Evolutionary conservation across 371 early-diverging fungal species (phyloP).

Genomic region (Synchytrium microbalum): DNA sequence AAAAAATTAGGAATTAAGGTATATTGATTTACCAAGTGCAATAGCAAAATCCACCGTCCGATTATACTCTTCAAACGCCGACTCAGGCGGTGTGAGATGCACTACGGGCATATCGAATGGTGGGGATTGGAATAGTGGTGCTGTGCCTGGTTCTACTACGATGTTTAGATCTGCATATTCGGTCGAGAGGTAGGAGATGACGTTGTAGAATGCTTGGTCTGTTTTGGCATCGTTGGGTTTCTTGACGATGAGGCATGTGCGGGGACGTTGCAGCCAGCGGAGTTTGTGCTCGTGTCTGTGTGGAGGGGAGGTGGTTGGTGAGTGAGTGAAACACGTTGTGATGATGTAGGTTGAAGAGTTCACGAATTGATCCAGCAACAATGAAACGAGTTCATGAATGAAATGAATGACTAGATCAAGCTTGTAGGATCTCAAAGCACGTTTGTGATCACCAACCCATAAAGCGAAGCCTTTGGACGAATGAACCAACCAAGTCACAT

Average conservation of each 20-base stretch:
- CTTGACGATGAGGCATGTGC: constrained; percentile 66
- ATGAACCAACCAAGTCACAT: neutral
- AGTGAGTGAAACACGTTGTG: too few relatives aligned
- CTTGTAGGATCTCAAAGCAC: too few relatives aligned
- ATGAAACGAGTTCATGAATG: too few relatives aligned
- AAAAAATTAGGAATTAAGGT: neutral
- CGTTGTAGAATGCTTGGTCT: constrained; percentile 53
- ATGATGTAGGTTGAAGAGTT: too few relatives aligned
- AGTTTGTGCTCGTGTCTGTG: constrained; percentile 25
- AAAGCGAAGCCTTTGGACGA: too few relatives aligned
- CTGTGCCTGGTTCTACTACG: constrained; percentile 13
- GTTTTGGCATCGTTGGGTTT: constrained; percentile 64
- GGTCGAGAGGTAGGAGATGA: neutral
- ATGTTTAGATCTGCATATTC: neutral
- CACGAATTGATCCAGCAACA: too few relatives aligned
- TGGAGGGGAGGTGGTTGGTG: neutral
- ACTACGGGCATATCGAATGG: constrained; percentile 15
- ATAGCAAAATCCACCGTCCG: constrained; percentile 16
- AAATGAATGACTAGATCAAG: too few relatives aligned
- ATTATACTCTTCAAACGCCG: constrained; percentile 19
- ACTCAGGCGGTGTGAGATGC: constrained; percentile 13
- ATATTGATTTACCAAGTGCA: too few relatives aligned
- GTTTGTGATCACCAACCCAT: too few relatives aligned
- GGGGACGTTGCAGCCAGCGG: constrained; percentile 58
- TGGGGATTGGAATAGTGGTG: constrained; percentile 26